These are phyloP conservation scores for Hypomyces perniciosus DNA, from an alignment of 2,329 filamentous ascomycete species.

Conservation along the genomic window DNA sequence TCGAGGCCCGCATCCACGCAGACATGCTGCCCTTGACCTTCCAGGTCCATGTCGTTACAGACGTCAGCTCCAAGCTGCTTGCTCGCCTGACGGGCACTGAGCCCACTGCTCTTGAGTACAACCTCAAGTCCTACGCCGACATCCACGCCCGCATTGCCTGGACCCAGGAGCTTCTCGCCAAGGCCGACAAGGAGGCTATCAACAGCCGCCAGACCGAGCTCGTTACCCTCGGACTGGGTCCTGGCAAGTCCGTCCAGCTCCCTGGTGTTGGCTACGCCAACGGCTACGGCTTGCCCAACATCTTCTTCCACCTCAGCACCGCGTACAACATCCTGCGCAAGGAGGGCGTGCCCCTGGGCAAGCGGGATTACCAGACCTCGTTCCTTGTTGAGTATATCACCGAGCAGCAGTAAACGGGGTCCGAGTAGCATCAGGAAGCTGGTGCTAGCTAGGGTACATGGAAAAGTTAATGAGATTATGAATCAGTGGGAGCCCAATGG, in stretches of 20 bases:
- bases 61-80: conserved; percentile 26
- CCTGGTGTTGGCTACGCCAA: conserved; percentile 36
- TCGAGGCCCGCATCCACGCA: conserved; percentile 27
- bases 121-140: conserved; percentile 30
- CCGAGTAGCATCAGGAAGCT: too few relatives aligned
- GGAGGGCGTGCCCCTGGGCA: conserved; percentile 57
- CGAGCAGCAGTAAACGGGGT: neutral
- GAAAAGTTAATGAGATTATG: too few relatives aligned
- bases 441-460: too few relatives aligned
- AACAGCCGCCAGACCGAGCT: conserved; percentile 24
- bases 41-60: conserved; percentile 32
- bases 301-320: conserved; percentile 58
- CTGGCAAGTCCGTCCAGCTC: conserved; percentile 21
- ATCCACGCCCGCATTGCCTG: conserved; percentile 29
- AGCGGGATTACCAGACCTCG: conserved; percentile 45
- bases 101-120: conserved; percentile 20
- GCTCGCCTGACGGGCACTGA: conserved; percentile 29
- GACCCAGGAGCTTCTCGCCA: conserved; percentile 24
- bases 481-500: too few relatives aligned
- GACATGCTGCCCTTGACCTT: conserved; percentile 40
- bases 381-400: conserved; percentile 27
- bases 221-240: conserved; percentile 27
- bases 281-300: conserved; percentile 49
- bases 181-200: conserved; percentile 28
- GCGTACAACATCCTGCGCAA: conserved; percentile 56